These are phyloP conservation scores for Boletus rex-veris DNA, from an alignment of 768 basidiomycete species.

Conservation along the genomic window DNA sequence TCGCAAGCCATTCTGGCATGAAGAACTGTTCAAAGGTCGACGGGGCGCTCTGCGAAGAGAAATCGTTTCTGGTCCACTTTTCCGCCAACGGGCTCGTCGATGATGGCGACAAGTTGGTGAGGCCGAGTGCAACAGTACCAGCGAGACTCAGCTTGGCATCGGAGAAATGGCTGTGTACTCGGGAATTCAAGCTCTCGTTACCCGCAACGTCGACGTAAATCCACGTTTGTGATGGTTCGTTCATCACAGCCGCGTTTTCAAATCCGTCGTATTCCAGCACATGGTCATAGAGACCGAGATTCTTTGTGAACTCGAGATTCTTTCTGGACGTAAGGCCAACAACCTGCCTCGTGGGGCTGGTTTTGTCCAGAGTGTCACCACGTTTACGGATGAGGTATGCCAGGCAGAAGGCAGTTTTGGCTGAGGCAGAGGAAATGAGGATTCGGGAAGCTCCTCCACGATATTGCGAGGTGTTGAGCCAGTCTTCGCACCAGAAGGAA, in stretches of 20 bases:
- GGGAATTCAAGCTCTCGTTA: conserved; percentile 46
- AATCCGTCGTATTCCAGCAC: conserved; percentile 55
- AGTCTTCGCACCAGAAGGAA: conserved; percentile 73
- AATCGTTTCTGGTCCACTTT: conserved; percentile 41
- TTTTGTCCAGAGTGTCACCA: conserved; percentile 6
- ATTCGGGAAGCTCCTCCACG: conserved; percentile 44
- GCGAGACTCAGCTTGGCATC: conserved; percentile 27
- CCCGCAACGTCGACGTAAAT: conserved; percentile 66
- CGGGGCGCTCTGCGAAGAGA: conserved; percentile 12
- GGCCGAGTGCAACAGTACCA: conserved; percentile 47
- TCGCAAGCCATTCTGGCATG: conserved; percentile 65
- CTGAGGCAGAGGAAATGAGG: conserved; percentile 66
- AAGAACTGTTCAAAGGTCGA: conserved; percentile 52
- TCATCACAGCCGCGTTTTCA: conserved; percentile 29
- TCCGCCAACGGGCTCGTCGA: conserved; percentile 30
- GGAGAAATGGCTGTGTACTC: conserved; percentile 40
- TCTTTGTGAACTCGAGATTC: conserved; percentile 53
- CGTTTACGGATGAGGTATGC: conserved; percentile 58
- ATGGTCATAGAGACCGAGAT: conserved; percentile 53
- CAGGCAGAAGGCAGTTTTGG: conserved; percentile 69
- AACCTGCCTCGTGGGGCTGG: conserved; percentile 31
- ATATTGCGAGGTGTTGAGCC: conserved; percentile 52
- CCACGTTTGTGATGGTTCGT: conserved; percentile 38
- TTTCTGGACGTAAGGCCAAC: conserved; percentile 59
- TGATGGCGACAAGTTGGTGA: conserved; percentile 54